These are phyloP conservation scores for Spizellomyces sp. DNA, from an alignment of 192 early-diverging fungal genomes.

Conservation along the genomic window DNA sequence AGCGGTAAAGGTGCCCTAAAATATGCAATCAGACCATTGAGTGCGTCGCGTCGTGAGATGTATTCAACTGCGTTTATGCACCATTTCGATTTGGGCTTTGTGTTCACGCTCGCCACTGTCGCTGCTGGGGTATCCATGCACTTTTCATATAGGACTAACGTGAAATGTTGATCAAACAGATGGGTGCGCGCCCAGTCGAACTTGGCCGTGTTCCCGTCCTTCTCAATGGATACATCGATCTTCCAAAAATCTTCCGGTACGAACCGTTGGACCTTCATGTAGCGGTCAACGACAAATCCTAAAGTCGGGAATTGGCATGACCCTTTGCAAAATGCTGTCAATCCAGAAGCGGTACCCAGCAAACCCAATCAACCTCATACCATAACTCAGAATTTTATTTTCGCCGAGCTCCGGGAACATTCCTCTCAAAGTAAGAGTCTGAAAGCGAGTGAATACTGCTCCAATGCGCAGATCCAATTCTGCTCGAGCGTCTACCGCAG, in stretches of 20 bases:
- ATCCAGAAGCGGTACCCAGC: constrained; percentile 3
- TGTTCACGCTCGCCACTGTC: constrained; percentile 57
- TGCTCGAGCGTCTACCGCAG: constrained; percentile 78
- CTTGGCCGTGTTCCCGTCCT: constrained; percentile 48
- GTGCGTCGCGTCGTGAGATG: neutral
- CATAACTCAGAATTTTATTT: constrained; percentile 78
- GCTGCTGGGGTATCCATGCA: constrained; percentile 68
- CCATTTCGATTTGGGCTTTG: constrained; percentile 81
- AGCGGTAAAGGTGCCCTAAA: constrained; percentile 84
- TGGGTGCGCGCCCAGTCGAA: constrained; percentile 78
- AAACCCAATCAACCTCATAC: constrained; percentile 39
- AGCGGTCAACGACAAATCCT: constrained; percentile 93
- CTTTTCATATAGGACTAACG: constrained; percentile 71
- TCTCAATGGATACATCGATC: constrained; percentile 58
- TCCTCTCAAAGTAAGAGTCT: constrained; percentile 69
- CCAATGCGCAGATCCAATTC: constrained; percentile 95
- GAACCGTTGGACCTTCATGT: constrained; percentile 73
- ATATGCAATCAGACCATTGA: neutral
- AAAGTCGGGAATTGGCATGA: constrained; percentile 96
- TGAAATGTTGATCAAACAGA: constrained; percentile 76
- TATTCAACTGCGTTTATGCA: constrained; percentile 25
- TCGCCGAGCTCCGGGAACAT: constrained; percentile 58
- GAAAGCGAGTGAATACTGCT: constrained; percentile 90
- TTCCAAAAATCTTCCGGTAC: constrained; percentile 91
- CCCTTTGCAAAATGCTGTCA: constrained; percentile 46